Base-by-base conservation (phyloP, 129 eudicot species). In the Chrysanthemum lavandulifolium region DNA sequence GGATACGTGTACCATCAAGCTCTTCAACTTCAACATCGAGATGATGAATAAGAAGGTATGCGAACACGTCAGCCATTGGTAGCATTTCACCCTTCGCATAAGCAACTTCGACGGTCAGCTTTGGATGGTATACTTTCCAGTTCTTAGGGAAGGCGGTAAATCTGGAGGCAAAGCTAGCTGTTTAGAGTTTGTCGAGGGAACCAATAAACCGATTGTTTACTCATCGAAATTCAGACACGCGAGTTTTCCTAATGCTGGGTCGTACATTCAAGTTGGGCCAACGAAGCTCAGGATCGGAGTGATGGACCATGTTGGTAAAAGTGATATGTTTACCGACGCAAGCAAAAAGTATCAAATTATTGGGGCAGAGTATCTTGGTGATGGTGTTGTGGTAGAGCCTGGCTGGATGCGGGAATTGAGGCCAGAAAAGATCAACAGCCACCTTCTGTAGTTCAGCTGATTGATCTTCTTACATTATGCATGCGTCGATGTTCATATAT, bases 1-100 rank as follows among this genome's bases (percentile, higher is more conserved):
- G 0, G 77, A 87, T 6, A 81, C 99, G 18, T 66, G 88, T 6
- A 94, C 92, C 61, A 80, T 79, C 2, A 93, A 89, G 73, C 12
- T 78, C 14, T 21, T 83, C 54, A 87, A 67, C 43, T 13, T 83
- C 31, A 87, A 67, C 65, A 73, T 87, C 8, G 69, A 83, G 36
- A 64, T 94, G 77, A 33, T 33, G 5, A 33, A 33, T 6, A 54
- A 64, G 36, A 76, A 53, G 54, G 72, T 90, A 0, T 97, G 99
- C 1, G 86, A 90, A 63, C 99, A 94, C 61, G 93, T 94, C 1
- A 78, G 96, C 15, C 97, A 94, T 31, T 94, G 99, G 99, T 97
- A 94, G 78, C 99, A 90, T 65, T 90, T 10, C 57, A 94, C 99
- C 0, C 97, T 94, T 61, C 89, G 99, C 11, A 33, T 94, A 53